Evolutionary conservation across 371 early-diverging fungal genomes (phyloP), one percentile per base, ranked within the genome.

Genomic region (Haplosporangium sp.): DNA sequence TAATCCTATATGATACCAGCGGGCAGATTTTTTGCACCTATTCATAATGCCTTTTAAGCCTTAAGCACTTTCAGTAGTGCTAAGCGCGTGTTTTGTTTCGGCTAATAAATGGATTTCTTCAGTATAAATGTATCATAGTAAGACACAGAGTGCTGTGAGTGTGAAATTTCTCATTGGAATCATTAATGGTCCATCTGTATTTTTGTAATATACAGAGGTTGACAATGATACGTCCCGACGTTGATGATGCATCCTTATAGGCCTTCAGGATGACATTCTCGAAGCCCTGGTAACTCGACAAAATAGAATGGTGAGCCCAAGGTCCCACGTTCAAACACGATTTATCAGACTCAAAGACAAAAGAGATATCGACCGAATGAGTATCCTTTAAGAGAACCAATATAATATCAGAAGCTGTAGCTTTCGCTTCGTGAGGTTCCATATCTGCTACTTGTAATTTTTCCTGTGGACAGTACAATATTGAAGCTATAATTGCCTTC

Each of bases 111-210:
- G 5, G 56, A 72, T 13, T 4, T 45, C 38, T 0, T 56, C 72
- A 7, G 56, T 72, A 44, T 72, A 72, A 50, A 72, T 47, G 38
- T 55, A 72, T 15, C 53, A 39, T 4, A 66, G 48, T 4, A 72
- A 42, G 37, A 53, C 61, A 2, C 53, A 61, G 27, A 72, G 47
- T 13, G 67, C 55, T 2, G 47, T 56, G 19, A 61, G 8, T 0
- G 61, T 40, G 20, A 52, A 37, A 0, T 56, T 27, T 1, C 20
- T 40, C 9, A 72, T 39, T 3, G 20, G 20, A 20, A 61, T 55
- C 57, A 11, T 2, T 4, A 37, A 17, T 19, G 8, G 20, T 17
- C 19, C 52, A n/a, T 7, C 7, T 11, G 1, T 19, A 39, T 19
- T 40, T 4, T 8, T 40, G 17, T 39, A 15, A 2, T 4, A 6